Percentiles rank a stretch among this genome's conserved stretches.
Evolutionary conservation across 148 eudicot species (phyloP).

Genomic region (Vaccinium myrtillus): DNA sequence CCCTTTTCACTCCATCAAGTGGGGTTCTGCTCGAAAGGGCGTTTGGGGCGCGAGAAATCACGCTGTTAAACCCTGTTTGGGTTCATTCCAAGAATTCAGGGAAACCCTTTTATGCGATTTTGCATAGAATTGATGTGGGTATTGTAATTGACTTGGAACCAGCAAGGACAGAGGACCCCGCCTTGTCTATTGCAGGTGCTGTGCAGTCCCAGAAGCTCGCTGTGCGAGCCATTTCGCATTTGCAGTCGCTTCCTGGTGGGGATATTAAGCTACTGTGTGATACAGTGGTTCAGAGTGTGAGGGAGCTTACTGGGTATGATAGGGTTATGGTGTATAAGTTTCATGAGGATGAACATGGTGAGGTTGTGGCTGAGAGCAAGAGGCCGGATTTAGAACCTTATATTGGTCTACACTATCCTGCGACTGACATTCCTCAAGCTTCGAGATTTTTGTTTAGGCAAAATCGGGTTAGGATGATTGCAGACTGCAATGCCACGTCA

Average conservation of each 20-base stretch:
- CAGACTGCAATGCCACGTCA: constrained; percentile 69
- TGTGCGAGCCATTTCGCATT: constrained; percentile 69
- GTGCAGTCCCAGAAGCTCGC: constrained; percentile 97
- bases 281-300: constrained; percentile 74
- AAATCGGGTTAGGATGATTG: constrained; percentile 91
- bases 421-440: constrained; percentile 97
- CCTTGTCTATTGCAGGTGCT: constrained; percentile 83
- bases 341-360: constrained; percentile 99
- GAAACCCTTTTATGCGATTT: constrained; percentile 82
- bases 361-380: constrained; percentile 84
- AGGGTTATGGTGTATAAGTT: constrained; percentile 96
- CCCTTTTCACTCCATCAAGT: constrained; percentile 60
- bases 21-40: constrained; percentile 54
- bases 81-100: constrained; percentile 69
- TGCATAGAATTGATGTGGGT: constrained; percentile 94
- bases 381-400: constrained; percentile 77
- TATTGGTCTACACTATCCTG: constrained; percentile 91
- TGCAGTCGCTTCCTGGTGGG: constrained; percentile 90
- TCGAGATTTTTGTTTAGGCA: constrained; percentile 90
- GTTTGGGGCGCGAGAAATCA: constrained; percentile 67
- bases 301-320: constrained; percentile 90
- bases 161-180: constrained; percentile 81
- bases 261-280: constrained; percentile 84
- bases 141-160: constrained; percentile 92
- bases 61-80: constrained; percentile 80